Conservation (phyloP, 2,329 filamentous ascomycete genomes). For the Colletotrichum liaoningense region DNA sequence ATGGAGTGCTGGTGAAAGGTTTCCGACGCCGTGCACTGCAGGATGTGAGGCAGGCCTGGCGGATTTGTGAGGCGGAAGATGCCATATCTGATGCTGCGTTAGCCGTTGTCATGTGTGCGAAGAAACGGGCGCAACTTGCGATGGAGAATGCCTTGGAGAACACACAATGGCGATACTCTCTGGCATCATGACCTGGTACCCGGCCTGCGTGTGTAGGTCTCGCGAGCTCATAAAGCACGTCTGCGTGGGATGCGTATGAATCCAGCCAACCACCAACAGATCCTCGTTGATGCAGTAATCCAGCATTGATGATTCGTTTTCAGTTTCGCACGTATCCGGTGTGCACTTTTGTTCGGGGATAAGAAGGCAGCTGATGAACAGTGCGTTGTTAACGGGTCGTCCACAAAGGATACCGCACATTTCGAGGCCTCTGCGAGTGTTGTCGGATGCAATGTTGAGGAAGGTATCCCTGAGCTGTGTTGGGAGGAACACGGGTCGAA, state of each 20-base stretch:
- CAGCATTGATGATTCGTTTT: conserved; percentile 86
- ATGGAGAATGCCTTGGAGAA: conserved; percentile 82
- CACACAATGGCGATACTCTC: conserved; percentile 98
- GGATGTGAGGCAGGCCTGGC: conserved; percentile 86
- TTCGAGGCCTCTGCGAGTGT: conserved; percentile 86
- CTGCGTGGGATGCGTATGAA: conserved; percentile 96
- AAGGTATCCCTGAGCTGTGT: conserved; percentile 79
- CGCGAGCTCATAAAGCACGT: conserved; percentile 98
- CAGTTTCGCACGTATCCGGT: conserved; percentile 93
- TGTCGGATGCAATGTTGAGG: conserved; percentile 77
- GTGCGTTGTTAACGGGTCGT: conserved; percentile 88
- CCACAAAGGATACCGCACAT: conserved; percentile 96
- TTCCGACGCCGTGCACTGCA: conserved; percentile 80
- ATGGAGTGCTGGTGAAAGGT: conserved; percentile 83
- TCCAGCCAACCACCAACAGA: conserved; percentile 92
- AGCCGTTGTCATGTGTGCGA: conserved; percentile 14
- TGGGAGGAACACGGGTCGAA: conserved; percentile 90
- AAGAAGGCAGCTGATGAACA: conserved; percentile 89
- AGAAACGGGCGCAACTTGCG: conserved; percentile 62
- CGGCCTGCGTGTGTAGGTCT: conserved; percentile 92
- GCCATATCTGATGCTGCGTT: conserved; percentile 73
- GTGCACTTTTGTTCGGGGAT: conserved; percentile 93
- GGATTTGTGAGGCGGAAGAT: conserved; percentile 95
- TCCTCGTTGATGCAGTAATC: conserved; percentile 90
- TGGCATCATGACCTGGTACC: conserved; percentile 95